Conservation (phyloP, 2,329 filamentous ascomycete species). For the Colletotrichum acutatum region DNA sequence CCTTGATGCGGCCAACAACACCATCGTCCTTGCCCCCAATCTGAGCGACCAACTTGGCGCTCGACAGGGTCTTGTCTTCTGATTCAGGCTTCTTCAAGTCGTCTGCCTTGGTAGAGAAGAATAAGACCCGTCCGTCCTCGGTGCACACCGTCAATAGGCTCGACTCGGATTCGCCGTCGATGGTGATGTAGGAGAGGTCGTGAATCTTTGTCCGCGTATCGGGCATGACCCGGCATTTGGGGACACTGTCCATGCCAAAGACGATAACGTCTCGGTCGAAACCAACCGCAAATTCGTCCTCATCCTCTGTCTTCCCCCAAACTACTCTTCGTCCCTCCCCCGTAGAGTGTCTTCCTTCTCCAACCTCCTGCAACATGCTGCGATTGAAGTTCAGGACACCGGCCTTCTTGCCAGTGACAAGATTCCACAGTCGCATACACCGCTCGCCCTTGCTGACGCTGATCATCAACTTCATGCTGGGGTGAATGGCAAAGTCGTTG, state of each 20-base stretch:
- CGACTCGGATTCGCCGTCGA: slow-evolving; percentile 60
- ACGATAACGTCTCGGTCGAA: slow-evolving; percentile 89
- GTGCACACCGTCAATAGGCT: slow-evolving; percentile 80
- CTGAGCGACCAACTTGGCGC: slow-evolving; percentile 77
- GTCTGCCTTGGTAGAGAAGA: slow-evolving; percentile 76
- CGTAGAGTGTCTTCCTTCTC: slow-evolving; percentile 79
- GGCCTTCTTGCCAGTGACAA: slow-evolving; percentile 96
- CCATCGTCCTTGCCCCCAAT: slow-evolving; percentile 79
- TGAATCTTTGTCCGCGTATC: slow-evolving; percentile 82
- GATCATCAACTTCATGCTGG: slow-evolving; percentile 96
- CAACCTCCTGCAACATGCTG: slow-evolving; percentile 77
- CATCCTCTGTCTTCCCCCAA: slow-evolving; percentile 79
- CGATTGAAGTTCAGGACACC: slow-evolving; percentile 88
- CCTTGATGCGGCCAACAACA: slow-evolving; percentile 82
- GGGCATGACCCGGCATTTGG: slow-evolving; percentile 78
- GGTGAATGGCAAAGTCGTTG: slow-evolving; percentile 95
- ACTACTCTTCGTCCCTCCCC: slow-evolving; percentile 86
- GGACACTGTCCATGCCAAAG: slow-evolving; percentile 88
- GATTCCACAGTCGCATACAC: slow-evolving; percentile 94
- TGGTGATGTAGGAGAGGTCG: slow-evolving; percentile 77
- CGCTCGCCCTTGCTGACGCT: slow-evolving; percentile 90
- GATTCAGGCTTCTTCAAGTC: slow-evolving; percentile 51
- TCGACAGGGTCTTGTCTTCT: slow-evolving; percentile 53
- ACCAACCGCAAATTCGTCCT: slow-evolving; percentile 86
- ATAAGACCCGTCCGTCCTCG: slow-evolving; percentile 87